Percentiles rank a stretch among this genome's conserved stretches.
phyloP scores from a whole-genome alignment of 2,329 filamentous ascomycete species.

The Aspergillus candidus region DNA sequence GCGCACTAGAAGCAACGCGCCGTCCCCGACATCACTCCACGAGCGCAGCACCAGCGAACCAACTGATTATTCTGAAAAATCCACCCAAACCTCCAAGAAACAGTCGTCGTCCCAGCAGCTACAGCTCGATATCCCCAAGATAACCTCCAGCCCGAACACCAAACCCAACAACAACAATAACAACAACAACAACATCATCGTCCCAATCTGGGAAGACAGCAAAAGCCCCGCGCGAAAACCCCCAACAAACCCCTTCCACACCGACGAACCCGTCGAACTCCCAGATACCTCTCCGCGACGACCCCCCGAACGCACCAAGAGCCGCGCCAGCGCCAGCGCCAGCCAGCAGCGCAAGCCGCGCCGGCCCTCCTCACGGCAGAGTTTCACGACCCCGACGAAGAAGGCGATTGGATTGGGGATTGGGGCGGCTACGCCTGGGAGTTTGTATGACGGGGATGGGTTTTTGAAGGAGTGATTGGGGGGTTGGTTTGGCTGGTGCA shows the following conservation, averaged over 20 bases:
- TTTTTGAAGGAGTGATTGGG: conserved; percentile 31
- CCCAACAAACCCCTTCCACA: conserved; percentile 9
- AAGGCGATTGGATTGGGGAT: conserved; percentile 25
- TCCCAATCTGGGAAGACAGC: conserved; percentile 38
- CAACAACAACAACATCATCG: conserved; percentile 17
- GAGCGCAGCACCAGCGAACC: conserved; percentile 7
- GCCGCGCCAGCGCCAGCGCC: conserved; percentile 3
- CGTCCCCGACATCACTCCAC: conserved; percentile 7
- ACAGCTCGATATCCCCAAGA: conserved; percentile 2
- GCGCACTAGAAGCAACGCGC: conserved; percentile 18
- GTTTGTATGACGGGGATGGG: conserved; percentile 42
- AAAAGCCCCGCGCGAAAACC: conserved; percentile 7
- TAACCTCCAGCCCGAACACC: not conserved
- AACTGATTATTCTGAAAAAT: not conserved
- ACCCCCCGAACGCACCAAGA: not conserved
- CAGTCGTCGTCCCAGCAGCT: too few relatives aligned
- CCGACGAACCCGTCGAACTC: conserved; percentile 9
- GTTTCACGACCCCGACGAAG: conserved; percentile 22
- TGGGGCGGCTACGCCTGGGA: conserved; percentile 37
- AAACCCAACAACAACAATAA: conserved; percentile 5
- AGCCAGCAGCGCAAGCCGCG: conserved; percentile 13
- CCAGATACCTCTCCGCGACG: conserved; percentile 4
- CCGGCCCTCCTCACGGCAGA: conserved; percentile 12
- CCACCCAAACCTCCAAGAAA: too few relatives aligned
- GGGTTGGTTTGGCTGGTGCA: not conserved